phyloP scores from a whole-genome alignment of 768 basidiomycete species.

The Lentinula detonsa region DNA sequence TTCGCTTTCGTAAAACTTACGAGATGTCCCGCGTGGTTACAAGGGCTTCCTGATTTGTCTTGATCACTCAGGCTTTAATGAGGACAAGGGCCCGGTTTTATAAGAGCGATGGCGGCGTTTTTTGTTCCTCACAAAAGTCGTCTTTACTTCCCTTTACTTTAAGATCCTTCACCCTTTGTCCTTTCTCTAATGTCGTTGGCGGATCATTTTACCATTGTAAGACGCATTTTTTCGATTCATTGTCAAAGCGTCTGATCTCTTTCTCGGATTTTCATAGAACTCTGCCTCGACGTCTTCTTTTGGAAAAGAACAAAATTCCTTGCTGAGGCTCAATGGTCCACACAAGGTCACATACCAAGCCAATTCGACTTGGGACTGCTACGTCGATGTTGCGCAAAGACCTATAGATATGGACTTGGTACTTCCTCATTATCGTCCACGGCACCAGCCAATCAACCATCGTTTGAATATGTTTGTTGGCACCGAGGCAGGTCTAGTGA shows the following conservation, averaged over 20 bases:
- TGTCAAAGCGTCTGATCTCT: slow-evolving; percentile 5
- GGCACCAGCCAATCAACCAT: slow-evolving; percentile 64
- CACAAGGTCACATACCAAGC: slow-evolving; percentile 62
- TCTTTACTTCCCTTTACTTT: not conserved
- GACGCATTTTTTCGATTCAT: not conserved
- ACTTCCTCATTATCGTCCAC: slow-evolving; percentile 75
- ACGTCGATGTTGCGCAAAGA: slow-evolving; percentile 44
- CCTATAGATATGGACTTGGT: slow-evolving; percentile 62
- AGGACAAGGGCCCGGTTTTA: not conserved
- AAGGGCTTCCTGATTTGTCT: not conserved
- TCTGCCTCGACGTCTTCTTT: slow-evolving; percentile 4
- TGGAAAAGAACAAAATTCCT: slow-evolving; percentile 5
- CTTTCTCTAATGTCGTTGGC: not conserved
- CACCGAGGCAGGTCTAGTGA: slow-evolving; percentile 46
- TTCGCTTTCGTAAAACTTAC: not conserved
- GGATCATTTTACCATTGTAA: slow-evolving; percentile 6
- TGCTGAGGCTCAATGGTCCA: slow-evolving; percentile 33
- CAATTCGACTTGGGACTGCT: slow-evolving; percentile 61
- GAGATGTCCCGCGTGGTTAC: not conserved
- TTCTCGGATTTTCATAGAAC: not conserved
- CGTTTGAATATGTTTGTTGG: slow-evolving; percentile 66
- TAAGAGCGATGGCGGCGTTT: not conserved
- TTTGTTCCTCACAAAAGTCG: not conserved
- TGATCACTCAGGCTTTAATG: not conserved
- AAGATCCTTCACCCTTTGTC: not conserved